These are phyloP conservation scores for Ceratobasidium sp. DNA, from an alignment of 1,284 basidiomycete species.

Conservation along the genomic window DNA sequence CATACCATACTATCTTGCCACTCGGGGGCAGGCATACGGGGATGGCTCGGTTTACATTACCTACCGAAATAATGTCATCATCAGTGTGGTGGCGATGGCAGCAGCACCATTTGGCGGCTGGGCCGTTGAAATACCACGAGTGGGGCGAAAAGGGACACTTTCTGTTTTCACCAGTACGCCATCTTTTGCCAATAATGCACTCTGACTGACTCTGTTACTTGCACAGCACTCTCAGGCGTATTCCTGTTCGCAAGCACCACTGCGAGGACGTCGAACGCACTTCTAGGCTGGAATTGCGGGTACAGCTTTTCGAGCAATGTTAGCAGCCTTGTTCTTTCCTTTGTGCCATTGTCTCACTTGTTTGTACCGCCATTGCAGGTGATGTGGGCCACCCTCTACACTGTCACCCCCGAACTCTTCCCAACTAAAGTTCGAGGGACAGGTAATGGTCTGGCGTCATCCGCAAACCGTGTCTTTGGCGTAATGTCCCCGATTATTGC, in stretches of 20 bases:
- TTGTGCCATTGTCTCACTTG: background rate
- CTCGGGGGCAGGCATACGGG: constrained; percentile 70
- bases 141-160: constrained; percentile 73
- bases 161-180: constrained; percentile 65
- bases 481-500: constrained; percentile 76
- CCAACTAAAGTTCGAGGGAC: constrained; percentile 78
- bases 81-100: constrained; percentile 73
- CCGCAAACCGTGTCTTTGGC: constrained; percentile 71
- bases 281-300: constrained; percentile 79
- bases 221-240: constrained; percentile 68
- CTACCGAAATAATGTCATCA: constrained; percentile 74
- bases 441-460: constrained; percentile 72
- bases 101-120: constrained; percentile 71
- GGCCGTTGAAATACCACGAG: constrained; percentile 65
- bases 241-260: constrained; percentile 78
- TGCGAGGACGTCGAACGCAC: constrained; percentile 67
- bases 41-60: constrained; percentile 71
- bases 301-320: constrained; percentile 71
- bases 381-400: constrained; percentile 50
- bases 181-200: background rate
- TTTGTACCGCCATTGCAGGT: constrained; percentile 48
- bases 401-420: constrained; percentile 64
- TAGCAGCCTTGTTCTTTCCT: constrained; percentile 54
- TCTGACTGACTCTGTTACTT: background rate
- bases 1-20: constrained; percentile 69